phyloP scores from a whole-genome alignment of 1,284 basidiomycete genomes.

The Apiotrichum sp. region DNA sequence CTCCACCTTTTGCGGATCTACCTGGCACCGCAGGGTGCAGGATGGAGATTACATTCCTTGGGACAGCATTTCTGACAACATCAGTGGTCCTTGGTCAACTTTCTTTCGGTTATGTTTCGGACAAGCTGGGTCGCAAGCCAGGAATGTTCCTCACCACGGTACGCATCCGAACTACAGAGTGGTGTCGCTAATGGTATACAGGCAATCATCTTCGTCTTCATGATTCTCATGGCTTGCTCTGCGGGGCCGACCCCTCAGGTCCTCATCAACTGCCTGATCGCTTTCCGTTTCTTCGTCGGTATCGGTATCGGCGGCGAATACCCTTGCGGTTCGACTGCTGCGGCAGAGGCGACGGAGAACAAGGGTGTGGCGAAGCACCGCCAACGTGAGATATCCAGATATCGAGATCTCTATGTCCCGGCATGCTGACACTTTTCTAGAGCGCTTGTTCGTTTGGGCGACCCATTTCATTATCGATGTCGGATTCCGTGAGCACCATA shows the following conservation, averaged over 20 bases:
- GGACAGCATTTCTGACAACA: not conserved
- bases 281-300: conserved; percentile 77
- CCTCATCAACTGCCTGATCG: conserved; percentile 68
- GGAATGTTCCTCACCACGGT: conserved; percentile 16
- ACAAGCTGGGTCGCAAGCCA: conserved; percentile 76
- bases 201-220: conserved; percentile 14
- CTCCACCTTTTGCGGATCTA: too few species aligned
- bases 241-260: conserved; percentile 45
- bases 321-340: conserved; percentile 57
- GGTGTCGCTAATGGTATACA: too few species aligned
- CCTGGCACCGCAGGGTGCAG: too few species aligned
- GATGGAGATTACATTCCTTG: too few species aligned
- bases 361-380: conserved; percentile 60
- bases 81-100: conserved; percentile 14
- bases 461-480: conserved; percentile 18
- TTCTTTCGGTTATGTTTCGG: conserved; percentile 60
- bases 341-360: conserved; percentile 83
- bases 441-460: conserved; percentile 65
- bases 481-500: conserved; percentile 9
- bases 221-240: conserved; percentile 55
- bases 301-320: conserved; percentile 77
- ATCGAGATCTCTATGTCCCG: too few species aligned
- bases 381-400: conserved; percentile 49
- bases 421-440: too few species aligned
- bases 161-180: too few species aligned